These are phyloP conservation scores for Microglena sp. DNA, from an alignment of 139 green algal species.

Conservation along the genomic window DNA sequence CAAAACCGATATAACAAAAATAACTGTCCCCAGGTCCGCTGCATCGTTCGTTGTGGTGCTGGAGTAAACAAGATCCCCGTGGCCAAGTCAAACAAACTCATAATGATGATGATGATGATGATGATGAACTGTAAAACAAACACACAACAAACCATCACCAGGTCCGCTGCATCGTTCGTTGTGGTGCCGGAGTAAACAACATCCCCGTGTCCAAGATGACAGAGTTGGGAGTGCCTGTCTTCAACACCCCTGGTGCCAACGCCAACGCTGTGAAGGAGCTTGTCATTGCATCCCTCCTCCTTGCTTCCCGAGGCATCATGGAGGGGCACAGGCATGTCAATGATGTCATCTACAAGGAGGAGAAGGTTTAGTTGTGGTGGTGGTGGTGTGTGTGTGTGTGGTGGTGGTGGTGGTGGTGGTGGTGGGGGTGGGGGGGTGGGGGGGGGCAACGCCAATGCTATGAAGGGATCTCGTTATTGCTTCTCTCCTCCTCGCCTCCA, in stretches of 20 bases:
- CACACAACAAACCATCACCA: no score
- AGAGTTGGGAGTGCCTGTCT: conserved; percentile 42
- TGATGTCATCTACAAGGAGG: conserved; percentile 33
- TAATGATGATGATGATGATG: no score
- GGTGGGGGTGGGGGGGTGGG: no score
- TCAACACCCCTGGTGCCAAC: conserved; percentile 47
- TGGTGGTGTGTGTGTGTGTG: no score
- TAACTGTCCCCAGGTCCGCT: no score
- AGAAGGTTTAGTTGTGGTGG: conserved; percentile 13
- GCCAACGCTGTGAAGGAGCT: conserved; percentile 47
- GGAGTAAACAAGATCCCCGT: conserved; percentile 49
- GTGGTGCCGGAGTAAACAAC: conserved; percentile 43
- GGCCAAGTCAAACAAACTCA: no score
- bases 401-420: no score
- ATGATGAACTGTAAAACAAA: no score
- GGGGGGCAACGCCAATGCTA: no score
- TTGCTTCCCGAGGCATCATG: conserved; percentile 31
- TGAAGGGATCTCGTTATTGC: no score
- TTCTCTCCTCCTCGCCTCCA: no score
- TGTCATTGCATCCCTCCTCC: conserved; percentile 31
- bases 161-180: conserved; percentile 38
- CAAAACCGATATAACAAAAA: no score
- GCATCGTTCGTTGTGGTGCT: conserved; percentile 43
- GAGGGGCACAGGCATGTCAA: conserved; percentile 35
- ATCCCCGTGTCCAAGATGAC: conserved; percentile 38